Percentiles rank a stretch among this genome's conserved stretches.
phyloP scores from a whole-genome alignment of 495 filamentous ascomycete genomes.

The Pyronema omphalodes region DNA sequence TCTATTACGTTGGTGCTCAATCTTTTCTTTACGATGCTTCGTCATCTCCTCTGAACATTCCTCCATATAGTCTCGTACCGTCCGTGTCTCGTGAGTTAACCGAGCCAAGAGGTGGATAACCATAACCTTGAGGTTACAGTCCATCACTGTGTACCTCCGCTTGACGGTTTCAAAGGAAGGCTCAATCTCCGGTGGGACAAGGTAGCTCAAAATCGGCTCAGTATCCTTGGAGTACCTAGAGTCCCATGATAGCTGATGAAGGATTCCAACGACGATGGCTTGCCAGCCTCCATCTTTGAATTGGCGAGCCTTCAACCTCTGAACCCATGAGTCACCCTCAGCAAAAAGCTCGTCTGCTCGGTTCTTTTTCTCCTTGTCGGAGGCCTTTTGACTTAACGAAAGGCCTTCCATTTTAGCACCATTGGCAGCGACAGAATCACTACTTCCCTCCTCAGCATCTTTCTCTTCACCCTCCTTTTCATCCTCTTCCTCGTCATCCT shows the following conservation, averaged over 20 bases:
- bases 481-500: slow-evolving; percentile 39
- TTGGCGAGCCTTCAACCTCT: slow-evolving; percentile 61
- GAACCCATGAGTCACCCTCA: slow-evolving; percentile 57
- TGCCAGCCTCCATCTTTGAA: slow-evolving; percentile 88
- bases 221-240: slow-evolving; percentile 50
- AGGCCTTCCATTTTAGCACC: slow-evolving; percentile 12
- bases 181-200: slow-evolving; percentile 57
- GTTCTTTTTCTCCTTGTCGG: slow-evolving; percentile 34
- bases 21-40: slow-evolving; percentile 80
- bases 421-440: slow-evolving; percentile 22
- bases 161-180: slow-evolving; percentile 55
- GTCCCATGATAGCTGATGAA: slow-evolving; percentile 65
- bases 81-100: slow-evolving; percentile 69
- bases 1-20: slow-evolving; percentile 66
- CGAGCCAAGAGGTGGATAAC: slow-evolving; percentile 74
- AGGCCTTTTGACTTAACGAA: slow-evolving; percentile 24
- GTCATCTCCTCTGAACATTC: slow-evolving; percentile 87
- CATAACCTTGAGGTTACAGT: slow-evolving; percentile 65
- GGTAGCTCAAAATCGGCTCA: slow-evolving; percentile 56
- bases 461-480: slow-evolving; percentile 26
- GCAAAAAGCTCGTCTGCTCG: slow-evolving; percentile 63
- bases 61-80: slow-evolving; percentile 72
- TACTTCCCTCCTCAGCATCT: slow-evolving; percentile 4
- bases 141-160: slow-evolving; percentile 49
- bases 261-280: slow-evolving; percentile 65